Conservation (phyloP, 148 eudicot species). For the Dianthus caryophyllus region DNA sequence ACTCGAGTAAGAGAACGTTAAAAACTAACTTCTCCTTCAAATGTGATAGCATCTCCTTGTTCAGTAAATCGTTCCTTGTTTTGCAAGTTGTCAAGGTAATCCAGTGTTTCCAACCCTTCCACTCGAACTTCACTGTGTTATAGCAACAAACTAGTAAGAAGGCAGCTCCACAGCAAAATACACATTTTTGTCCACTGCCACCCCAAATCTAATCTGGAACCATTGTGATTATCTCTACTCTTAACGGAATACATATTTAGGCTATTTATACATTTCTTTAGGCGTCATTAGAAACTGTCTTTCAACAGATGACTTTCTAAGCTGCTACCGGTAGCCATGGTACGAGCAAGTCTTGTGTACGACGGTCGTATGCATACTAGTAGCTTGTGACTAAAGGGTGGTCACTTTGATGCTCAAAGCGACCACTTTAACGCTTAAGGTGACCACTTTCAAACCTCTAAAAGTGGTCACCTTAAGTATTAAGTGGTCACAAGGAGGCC, state of each 20-base stretch:
- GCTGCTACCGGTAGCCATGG: too few species aligned
- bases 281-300: neutral
- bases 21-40: slow-evolving; percentile 75
- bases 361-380: too few species aligned
- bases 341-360: too few species aligned
- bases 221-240: neutral
- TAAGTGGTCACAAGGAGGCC: too few species aligned
- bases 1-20: neutral
- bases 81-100: slow-evolving; percentile 84
- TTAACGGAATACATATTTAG: neutral
- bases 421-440: too few species aligned
- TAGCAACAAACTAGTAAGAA: slow-evolving; percentile 14
- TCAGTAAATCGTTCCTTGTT: slow-evolving; percentile 75
- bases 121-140: slow-evolving; percentile 84
- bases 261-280: neutral
- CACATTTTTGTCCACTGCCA: neutral
- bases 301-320: too few species aligned
- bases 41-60: slow-evolving; percentile 94
- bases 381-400: too few species aligned
- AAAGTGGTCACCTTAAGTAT: too few species aligned
- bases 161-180: neutral
- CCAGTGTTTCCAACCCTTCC: slow-evolving; percentile 85
- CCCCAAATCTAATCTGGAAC: neutral
- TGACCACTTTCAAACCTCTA: too few species aligned
- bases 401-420: too few species aligned